These are phyloP conservation scores for Aphanocladium album DNA, from an alignment of 2,329 filamentous ascomycete species.

Conservation along the genomic window DNA sequence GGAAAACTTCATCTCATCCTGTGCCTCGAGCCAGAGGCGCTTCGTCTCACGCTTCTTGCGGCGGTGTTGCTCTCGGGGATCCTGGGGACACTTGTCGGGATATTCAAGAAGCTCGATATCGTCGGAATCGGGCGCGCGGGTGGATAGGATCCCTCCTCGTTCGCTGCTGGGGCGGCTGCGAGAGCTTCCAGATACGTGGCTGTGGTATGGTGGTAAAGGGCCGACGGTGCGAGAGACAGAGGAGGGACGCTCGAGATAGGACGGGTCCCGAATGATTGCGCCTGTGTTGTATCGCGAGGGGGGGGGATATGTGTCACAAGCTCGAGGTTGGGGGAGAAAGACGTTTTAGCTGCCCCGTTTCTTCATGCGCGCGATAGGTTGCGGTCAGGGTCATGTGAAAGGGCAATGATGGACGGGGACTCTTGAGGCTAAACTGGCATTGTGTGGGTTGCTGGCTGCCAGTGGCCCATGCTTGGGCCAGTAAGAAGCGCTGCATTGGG, in stretches of 20 bases:
- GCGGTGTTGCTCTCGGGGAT: constrained; percentile 16
- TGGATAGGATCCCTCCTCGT: constrained; percentile 32
- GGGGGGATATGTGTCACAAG: background rate
- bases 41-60: constrained; percentile 54
- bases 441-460: background rate
- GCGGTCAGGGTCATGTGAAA: background rate
- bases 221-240: constrained; percentile 28
- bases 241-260: constrained; percentile 32
- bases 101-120: constrained; percentile 41
- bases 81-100: constrained; percentile 18
- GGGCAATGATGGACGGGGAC: background rate
- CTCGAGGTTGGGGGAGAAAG: background rate
- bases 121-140: constrained; percentile 14
- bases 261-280: constrained; percentile 31
- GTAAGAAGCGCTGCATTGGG: background rate
- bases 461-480: too few species aligned
- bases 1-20: constrained; percentile 97
- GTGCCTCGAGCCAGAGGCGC: constrained; percentile 63
- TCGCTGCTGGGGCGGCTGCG: constrained; percentile 22
- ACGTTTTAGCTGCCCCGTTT: background rate
- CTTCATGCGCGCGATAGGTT: background rate
- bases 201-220: constrained; percentile 16
- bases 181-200: constrained; percentile 14
- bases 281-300: constrained; percentile 9
- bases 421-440: background rate